phyloP scores from a whole-genome alignment of 148 eudicot genomes.

The Mesembryanthemum crystallinum region DNA sequence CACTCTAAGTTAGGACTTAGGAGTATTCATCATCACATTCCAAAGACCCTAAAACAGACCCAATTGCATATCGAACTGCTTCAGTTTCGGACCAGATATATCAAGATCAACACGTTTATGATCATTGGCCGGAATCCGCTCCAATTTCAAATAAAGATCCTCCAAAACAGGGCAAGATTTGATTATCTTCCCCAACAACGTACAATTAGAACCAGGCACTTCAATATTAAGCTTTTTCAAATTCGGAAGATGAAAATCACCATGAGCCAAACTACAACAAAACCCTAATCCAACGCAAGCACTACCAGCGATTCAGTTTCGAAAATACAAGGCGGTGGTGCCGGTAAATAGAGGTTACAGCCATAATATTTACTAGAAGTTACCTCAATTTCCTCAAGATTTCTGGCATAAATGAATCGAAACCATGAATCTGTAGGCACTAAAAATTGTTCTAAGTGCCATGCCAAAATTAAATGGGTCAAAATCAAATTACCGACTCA shows the following conservation, averaged over 20 bases:
- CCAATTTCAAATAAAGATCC: background rate
- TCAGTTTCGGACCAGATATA: background rate
- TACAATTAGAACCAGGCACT: background rate
- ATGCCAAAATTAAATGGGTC: too few relatives aligned
- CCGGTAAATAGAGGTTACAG: background rate
- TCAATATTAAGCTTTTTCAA: background rate
- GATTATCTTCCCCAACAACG: background rate
- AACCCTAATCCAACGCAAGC: background rate
- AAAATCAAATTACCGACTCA: too few relatives aligned
- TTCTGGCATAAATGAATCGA: background rate
- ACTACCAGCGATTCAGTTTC: background rate
- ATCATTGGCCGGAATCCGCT: background rate
- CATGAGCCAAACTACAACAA: background rate
- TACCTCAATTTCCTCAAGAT: background rate
- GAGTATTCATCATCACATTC: too few relatives aligned
- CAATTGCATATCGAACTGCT: background rate
- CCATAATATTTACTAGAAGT: too few relatives aligned
- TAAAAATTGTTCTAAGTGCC: too few relatives aligned
- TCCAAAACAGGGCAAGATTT: slow-evolving; percentile 5
- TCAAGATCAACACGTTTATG: background rate
- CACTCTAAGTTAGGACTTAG: background rate
- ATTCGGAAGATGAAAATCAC: background rate
- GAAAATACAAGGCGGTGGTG: background rate
- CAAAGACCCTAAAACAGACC: too few relatives aligned
- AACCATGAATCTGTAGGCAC: background rate